A percentile compares a stretch with the other conserved stretches of the same genome.
Evolutionary conservation across 2,329 filamentous ascomycete species (phyloP).

Genomic region (Ascochyta clinopodiicola): DNA sequence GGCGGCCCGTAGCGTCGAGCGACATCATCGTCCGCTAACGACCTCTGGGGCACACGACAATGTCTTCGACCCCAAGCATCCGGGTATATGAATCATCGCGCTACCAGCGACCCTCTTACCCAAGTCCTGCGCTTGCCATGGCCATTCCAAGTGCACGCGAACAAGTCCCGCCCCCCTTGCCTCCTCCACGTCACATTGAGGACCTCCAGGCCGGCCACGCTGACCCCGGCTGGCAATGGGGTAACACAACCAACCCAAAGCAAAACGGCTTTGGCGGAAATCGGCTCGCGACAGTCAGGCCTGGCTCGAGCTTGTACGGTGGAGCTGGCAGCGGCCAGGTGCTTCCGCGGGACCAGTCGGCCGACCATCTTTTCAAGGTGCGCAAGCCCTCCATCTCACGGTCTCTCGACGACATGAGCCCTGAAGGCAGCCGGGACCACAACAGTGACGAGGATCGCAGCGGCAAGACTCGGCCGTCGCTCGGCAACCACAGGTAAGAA

Average conservation of each 20-base stretch:
- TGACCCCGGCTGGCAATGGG: constrained; percentile 69
- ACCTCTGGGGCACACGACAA: constrained; percentile 33
- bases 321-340: constrained; percentile 29
- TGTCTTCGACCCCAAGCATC: constrained; percentile 50
- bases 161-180: constrained; percentile 67
- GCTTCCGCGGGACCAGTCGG: constrained; percentile 35
- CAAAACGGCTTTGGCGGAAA: constrained; percentile 56
- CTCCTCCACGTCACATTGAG: constrained; percentile 66
- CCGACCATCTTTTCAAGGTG: constrained; percentile 41
- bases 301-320: constrained; percentile 56
- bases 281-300: constrained; percentile 53
- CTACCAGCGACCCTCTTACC: constrained; percentile 46
- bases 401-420: constrained; percentile 47
- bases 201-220: constrained; percentile 63
- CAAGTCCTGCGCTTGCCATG: constrained; percentile 59
- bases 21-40: constrained; percentile 20
- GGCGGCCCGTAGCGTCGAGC: constrained; percentile 36
- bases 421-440: constrained; percentile 38
- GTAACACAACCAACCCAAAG: constrained; percentile 63
- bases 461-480: constrained; percentile 42
- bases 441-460: constrained; percentile 48
- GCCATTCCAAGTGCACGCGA: constrained; percentile 66
- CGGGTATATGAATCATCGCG: constrained; percentile 52
- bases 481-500: constrained; percentile 53
- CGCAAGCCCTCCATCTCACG: constrained; percentile 51